Percentiles rank a stretch among this genome's conserved stretches.
Conservation (phyloP, 352 stramenopile genomes). For the Salisapilia sapeloensis region DNA sequence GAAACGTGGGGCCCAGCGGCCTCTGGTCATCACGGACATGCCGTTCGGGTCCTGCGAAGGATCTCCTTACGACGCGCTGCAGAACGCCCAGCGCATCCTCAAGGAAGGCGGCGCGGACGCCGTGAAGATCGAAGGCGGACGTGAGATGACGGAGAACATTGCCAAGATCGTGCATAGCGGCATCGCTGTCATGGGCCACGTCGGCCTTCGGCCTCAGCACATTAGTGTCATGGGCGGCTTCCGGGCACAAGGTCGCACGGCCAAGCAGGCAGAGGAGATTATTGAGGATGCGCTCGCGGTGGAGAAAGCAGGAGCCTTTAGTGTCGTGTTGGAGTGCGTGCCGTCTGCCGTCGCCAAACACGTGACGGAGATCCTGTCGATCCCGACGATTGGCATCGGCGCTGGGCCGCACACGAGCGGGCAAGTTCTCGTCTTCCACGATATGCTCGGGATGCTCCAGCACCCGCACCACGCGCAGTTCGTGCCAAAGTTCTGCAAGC, state of each 20-base stretch:
- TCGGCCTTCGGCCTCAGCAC: conserved; percentile 94
- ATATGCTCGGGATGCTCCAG: conserved; percentile 96
- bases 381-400: conserved; percentile 98
- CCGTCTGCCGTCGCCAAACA: conserved; percentile 81
- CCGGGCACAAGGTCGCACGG: conserved; percentile 90
- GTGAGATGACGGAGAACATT: conserved; percentile 61
- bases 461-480: conserved; percentile 93
- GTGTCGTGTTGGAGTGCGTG: conserved; percentile 79
- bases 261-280: conserved; percentile 79
- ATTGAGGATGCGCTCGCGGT: conserved; percentile 94
- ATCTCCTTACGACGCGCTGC: conserved; percentile 78
- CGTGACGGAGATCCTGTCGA: conserved; percentile 90
- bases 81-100: conserved; percentile 91
- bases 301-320: conserved; percentile 92
- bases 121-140: conserved; percentile 97
- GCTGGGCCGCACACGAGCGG: conserved; percentile 87
- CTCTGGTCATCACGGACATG: conserved; percentile 96
- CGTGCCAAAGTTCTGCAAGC: conserved; percentile 98
- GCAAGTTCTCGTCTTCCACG: conserved; percentile 97
- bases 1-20: conserved; percentile 62
- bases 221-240: conserved; percentile 94
- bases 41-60: conserved; percentile 96
- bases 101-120: conserved; percentile 94
- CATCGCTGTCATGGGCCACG: conserved; percentile 96
- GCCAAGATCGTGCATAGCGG: conserved; percentile 48